Conservation (phyloP, 176 grass and related monocot species). For the Avena atlantica region DNA sequence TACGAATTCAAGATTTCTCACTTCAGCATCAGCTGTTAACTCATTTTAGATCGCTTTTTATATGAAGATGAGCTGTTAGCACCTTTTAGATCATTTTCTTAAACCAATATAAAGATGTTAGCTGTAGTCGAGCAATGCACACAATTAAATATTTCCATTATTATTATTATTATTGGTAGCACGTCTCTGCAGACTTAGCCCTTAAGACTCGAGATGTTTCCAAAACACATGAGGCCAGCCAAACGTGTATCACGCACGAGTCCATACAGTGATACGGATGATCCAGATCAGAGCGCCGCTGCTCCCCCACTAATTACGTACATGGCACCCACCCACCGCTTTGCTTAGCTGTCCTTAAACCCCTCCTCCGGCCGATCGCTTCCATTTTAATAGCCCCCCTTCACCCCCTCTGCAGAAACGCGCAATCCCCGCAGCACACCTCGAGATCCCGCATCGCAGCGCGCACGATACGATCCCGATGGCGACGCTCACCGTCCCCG, state of each 20-base stretch:
- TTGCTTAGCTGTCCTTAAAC: constrained; percentile 5
- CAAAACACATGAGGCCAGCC: not conserved
- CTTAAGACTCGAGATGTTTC: not conserved
- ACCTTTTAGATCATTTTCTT: too few relatives aligned
- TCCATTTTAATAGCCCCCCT: not conserved
- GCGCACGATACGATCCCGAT: constrained; percentile 27
- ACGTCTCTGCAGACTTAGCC: not conserved
- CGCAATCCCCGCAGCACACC: constrained; percentile 26
- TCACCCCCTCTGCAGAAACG: not conserved
- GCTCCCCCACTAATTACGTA: not conserved
- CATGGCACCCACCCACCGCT: not conserved
- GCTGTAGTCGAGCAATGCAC: not conserved
- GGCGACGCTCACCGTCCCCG: constrained; percentile 76
- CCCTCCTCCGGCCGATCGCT: not conserved
- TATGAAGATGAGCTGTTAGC: too few relatives aligned
- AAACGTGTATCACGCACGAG: constrained; percentile 1
- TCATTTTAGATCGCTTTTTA: too few relatives aligned
- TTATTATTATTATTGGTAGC: not conserved
- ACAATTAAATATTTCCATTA: not conserved
- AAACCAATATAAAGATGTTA: not conserved
- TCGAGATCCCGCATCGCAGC: constrained; percentile 19
- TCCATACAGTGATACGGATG: not conserved
- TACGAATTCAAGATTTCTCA: too few relatives aligned
- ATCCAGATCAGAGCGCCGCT: not conserved
- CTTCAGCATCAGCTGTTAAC: too few relatives aligned